phyloP scores from a whole-genome alignment of 2,329 filamentous ascomycete genomes.

The Verruconis gallopava region DNA sequence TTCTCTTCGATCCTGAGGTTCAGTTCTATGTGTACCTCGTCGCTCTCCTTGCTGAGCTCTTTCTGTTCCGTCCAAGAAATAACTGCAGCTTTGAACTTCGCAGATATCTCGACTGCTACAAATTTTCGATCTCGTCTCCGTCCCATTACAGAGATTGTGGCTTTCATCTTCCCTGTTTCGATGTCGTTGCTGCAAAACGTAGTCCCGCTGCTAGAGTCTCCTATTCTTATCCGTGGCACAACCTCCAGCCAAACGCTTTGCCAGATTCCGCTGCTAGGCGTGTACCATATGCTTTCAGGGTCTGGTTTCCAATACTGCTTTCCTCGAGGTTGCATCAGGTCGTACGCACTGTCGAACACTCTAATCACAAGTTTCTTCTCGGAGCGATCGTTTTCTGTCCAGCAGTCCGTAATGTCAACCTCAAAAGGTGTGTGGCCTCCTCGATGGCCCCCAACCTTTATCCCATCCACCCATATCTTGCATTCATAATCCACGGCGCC shows the following conservation, averaged over 20 bases:
- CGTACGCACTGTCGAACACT: conserved; percentile 50
- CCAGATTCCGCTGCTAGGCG: conserved; percentile 45
- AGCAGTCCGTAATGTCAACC: conserved; percentile 42
- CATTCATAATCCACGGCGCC: conserved; percentile 52
- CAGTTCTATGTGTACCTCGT: background rate
- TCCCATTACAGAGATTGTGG: background rate
- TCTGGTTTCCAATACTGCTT: conserved; percentile 54
- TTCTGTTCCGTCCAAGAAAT: background rate
- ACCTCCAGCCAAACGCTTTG: conserved; percentile 45
- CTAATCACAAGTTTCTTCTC: conserved; percentile 37
- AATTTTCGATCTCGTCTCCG: background rate
- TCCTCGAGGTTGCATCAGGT: conserved; percentile 51
- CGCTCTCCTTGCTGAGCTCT: background rate
- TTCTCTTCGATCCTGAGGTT: background rate
- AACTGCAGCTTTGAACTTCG: background rate
- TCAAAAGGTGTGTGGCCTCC: conserved; percentile 47
- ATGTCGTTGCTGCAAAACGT: background rate
- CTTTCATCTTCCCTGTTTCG: background rate
- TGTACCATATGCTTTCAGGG: conserved; percentile 49
- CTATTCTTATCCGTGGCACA: conserved; percentile 40
- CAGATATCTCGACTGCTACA: background rate
- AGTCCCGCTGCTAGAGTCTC: conserved; percentile 21
- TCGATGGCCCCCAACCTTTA: conserved; percentile 40
- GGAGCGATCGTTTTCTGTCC: conserved; percentile 11
- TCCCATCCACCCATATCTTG: conserved; percentile 42